These are phyloP conservation scores for Claviceps sp. DNA, from an alignment of 2,329 filamentous ascomycete species.

Conservation along the genomic window DNA sequence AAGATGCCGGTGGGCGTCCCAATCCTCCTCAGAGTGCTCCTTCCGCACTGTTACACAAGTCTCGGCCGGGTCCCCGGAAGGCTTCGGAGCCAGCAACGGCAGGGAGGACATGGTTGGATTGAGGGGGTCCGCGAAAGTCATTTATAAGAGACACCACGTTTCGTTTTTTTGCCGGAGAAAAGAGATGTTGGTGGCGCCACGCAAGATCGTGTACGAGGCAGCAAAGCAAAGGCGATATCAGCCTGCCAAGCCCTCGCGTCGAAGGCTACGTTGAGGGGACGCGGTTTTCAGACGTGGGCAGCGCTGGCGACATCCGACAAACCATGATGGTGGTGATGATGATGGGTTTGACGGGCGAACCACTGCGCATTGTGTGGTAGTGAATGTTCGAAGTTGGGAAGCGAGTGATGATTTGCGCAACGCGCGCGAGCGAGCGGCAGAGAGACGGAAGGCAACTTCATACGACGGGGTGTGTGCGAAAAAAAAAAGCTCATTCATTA, in stretches of 20 bases:
- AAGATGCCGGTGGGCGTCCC: conserved; percentile 18
- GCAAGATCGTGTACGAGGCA: neutral
- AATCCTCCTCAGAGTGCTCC: conserved; percentile 23
- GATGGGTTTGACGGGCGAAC: neutral
- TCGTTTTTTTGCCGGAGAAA: neutral
- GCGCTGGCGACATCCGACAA: neutral
- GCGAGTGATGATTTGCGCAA: too few relatives aligned
- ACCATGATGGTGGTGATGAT: neutral
- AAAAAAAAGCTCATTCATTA: neutral
- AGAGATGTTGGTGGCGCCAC: neutral
- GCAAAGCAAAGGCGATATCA: neutral
- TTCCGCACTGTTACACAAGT: conserved; percentile 14
- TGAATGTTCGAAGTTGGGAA: neutral
- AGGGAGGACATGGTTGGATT: conserved; percentile 10
- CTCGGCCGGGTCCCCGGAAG: conserved; percentile 15
- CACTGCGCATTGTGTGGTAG: neutral
- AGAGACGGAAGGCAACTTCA: neutral
- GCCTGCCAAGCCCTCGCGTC: neutral
- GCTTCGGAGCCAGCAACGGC: conserved; percentile 21
- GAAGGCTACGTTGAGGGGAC: neutral
- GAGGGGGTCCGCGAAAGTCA: too few relatives aligned
- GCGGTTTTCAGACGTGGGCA: neutral
- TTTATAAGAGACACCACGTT: neutral
- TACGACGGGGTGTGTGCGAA: neutral
- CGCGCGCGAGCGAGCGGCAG: neutral